Percentiles rank a stretch among this genome's conserved stretches.
Evolutionary conservation across 2,329 filamentous ascomycete genomes (phyloP).

Genomic region (Capronia americana): DNA sequence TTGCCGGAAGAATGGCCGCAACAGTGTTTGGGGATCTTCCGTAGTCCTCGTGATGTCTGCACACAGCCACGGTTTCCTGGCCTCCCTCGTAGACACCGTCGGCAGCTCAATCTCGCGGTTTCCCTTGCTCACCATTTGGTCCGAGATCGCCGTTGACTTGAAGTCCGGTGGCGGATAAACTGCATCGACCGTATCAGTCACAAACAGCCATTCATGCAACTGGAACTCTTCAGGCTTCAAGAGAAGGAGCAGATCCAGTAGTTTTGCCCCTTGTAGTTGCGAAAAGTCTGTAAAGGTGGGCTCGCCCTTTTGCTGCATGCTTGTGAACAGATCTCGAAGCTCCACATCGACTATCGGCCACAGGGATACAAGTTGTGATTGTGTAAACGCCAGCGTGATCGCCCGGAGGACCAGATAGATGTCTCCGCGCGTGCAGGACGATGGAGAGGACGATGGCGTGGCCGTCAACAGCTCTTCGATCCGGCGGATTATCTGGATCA

Average conservation of each 20-base stretch:
- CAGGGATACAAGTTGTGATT: constrained; percentile 78
- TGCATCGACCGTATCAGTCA: constrained; percentile 95
- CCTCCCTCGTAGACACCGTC: constrained; percentile 35
- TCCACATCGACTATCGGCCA: constrained; percentile 93
- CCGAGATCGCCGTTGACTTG: constrained; percentile 76
- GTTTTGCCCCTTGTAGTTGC: constrained; percentile 88
- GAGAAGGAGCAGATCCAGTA: constrained; percentile 86
- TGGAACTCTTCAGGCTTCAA: constrained; percentile 94
- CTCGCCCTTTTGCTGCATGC: constrained; percentile 72
- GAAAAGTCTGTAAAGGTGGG: constrained; percentile 79
- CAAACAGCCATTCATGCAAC: constrained; percentile 96
- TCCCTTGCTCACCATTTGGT: constrained; percentile 49
- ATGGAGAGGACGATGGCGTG: constrained; percentile 87
- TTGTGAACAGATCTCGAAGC: constrained; percentile 72
- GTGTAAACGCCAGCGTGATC: constrained; percentile 76
- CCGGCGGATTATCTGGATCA: constrained; percentile 78
- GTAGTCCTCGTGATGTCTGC: constrained; percentile 59
- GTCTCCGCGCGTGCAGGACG: constrained; percentile 85
- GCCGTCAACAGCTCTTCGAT: constrained; percentile 84
- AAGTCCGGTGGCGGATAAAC: constrained; percentile 79
- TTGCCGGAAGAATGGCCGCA: constrained; percentile 88
- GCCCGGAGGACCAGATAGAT: constrained; percentile 87
- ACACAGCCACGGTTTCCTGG: constrained; percentile 51
- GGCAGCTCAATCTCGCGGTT: constrained; percentile 32
- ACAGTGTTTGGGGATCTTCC: constrained; percentile 73